phyloP scores from a whole-genome alignment of 768 basidiomycete species.

The Paxillus involutus region DNA sequence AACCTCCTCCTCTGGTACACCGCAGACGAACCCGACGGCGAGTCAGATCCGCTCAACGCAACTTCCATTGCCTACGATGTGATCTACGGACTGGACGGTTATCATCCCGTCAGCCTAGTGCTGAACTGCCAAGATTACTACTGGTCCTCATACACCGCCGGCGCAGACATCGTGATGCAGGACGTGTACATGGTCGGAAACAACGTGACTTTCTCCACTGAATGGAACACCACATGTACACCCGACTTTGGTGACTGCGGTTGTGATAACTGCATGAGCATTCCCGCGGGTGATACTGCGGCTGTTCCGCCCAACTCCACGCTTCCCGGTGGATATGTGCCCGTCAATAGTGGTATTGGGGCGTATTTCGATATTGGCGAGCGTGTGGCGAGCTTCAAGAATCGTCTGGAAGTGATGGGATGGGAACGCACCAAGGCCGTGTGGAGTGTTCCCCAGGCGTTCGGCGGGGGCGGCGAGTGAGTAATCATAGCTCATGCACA shows the following conservation, averaged over 20 bases:
- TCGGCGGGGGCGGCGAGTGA: slow-evolving; percentile 45
- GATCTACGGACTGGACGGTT: slow-evolving; percentile 61
- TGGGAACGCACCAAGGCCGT: slow-evolving; percentile 58
- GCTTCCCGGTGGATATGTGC: slow-evolving; percentile 17
- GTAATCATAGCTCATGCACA: slow-evolving; percentile 19
- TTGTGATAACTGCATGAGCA: slow-evolving; percentile 57
- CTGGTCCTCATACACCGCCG: slow-evolving; percentile 57
- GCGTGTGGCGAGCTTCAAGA: slow-evolving; percentile 64
- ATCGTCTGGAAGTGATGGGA: slow-evolving; percentile 56
- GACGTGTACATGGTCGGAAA: no score
- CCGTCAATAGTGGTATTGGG: slow-evolving; percentile 31
- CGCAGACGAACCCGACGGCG: slow-evolving; percentile 74
- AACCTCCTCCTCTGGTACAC: slow-evolving; percentile 78
- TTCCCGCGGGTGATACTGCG: slow-evolving; percentile 40
- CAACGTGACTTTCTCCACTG: no score
- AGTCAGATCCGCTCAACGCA: slow-evolving; percentile 63
- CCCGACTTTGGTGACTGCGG: slow-evolving; percentile 72
- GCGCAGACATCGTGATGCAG: slow-evolving; percentile 71
- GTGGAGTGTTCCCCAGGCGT: slow-evolving; percentile 78
- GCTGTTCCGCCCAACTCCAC: slow-evolving; percentile 28
- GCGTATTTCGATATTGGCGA: slow-evolving; percentile 65
- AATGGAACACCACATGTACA: slow-evolving; percentile 63
- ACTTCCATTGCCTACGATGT: slow-evolving; percentile 48
- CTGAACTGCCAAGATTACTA: slow-evolving; percentile 67
- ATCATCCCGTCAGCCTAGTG: slow-evolving; percentile 66